phyloP scores from a whole-genome alignment of 139 green algal genomes.

The Pleodorina starrii region DNA sequence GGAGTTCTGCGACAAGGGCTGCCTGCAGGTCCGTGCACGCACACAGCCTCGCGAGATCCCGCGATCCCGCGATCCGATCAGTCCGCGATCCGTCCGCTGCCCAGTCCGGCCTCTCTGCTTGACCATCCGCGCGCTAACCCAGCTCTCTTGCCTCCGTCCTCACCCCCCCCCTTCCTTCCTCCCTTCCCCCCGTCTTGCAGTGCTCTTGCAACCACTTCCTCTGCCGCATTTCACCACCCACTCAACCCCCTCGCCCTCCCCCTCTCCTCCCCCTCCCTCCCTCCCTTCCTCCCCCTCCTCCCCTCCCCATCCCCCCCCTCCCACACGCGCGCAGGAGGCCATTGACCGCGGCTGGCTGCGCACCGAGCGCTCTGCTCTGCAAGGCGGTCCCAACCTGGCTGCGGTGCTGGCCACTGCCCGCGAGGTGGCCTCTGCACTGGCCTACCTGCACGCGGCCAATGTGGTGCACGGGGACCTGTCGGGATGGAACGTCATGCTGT shows the following conservation, averaged over 20 bases:
- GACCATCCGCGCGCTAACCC: too few relatives aligned
- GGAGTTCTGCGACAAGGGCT: conserved; percentile 53
- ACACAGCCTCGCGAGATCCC: neutral
- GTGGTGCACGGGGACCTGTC: conserved; percentile 76
- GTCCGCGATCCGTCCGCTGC: too few relatives aligned
- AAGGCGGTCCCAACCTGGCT: conserved; percentile 50
- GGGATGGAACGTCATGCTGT: conserved; percentile 78
- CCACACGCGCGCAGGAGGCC: conserved; percentile 44
- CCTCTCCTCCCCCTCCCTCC: too few relatives aligned
- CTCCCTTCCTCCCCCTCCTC: neutral
- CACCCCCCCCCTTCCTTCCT: too few relatives aligned
- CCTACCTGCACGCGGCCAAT: conserved; percentile 67
- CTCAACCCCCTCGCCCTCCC: too few relatives aligned
- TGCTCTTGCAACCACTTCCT: too few relatives aligned
- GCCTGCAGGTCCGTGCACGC: conserved; percentile 22
- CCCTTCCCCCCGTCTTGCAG: too few relatives aligned
- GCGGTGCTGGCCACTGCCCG: conserved; percentile 60
- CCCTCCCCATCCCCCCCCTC: neutral
- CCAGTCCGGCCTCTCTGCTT: too few relatives aligned
- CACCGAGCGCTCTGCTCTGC: conserved; percentile 26
- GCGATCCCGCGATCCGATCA: too few relatives aligned
- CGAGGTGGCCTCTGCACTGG: conserved; percentile 67
- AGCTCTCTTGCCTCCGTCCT: too few relatives aligned
- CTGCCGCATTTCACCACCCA: too few relatives aligned
- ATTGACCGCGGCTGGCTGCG: conserved; percentile 66